These are phyloP conservation scores for Cladosporium halotolerans DNA, from an alignment of 2,329 filamentous ascomycete species.

Conservation along the genomic window DNA sequence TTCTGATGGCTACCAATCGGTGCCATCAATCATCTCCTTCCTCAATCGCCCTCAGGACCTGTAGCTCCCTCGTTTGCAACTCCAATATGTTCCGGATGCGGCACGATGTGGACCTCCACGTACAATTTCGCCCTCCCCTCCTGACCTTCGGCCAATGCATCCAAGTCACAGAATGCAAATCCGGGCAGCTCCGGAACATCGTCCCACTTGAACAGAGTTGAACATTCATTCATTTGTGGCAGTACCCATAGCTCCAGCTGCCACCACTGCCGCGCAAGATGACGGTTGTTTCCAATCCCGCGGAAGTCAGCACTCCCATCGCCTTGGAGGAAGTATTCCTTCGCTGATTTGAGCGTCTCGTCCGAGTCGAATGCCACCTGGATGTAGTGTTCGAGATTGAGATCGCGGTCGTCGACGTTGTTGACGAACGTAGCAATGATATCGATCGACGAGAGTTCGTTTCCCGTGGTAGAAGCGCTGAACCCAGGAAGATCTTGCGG, in stretches of 20 bases:
- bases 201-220: constrained; percentile 5
- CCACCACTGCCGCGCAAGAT: background rate
- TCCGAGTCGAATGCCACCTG: constrained; percentile 3
- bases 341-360: constrained; percentile 1
- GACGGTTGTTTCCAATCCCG: background rate
- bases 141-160: background rate
- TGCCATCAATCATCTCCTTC: background rate
- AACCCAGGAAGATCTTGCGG: background rate
- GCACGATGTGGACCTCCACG: constrained; percentile 6
- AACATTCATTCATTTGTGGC: constrained; percentile 1
- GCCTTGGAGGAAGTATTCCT: background rate
- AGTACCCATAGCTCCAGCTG: constrained; percentile 9
- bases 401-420: background rate
- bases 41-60: background rate
- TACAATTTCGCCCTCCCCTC: constrained; percentile 4
- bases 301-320: background rate
- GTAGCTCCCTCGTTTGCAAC: background rate
- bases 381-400: background rate
- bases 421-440: background rate
- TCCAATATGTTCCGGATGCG: background rate
- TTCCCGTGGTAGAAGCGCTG: background rate
- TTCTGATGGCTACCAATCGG: no score
- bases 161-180: background rate
- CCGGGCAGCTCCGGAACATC: constrained; percentile 1
- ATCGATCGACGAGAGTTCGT: background rate